Conservation (phyloP, 2,329 filamentous ascomycete species). For the Parastagonospora avenae region DNA sequence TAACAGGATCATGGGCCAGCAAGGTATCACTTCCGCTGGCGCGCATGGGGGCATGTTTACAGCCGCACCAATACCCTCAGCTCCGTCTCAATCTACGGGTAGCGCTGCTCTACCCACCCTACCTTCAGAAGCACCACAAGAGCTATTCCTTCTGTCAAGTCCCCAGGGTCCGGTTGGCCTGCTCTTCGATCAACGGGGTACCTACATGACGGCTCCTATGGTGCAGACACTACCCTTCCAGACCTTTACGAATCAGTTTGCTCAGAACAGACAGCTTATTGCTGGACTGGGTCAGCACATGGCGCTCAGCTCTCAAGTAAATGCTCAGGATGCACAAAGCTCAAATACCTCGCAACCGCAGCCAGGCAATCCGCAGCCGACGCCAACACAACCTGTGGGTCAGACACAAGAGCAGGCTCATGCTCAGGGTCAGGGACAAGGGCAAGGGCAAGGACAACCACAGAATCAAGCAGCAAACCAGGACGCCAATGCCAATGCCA, state of each 20-base stretch:
- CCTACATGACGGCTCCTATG: slow-evolving; percentile 41
- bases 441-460: slow-evolving; percentile 16
- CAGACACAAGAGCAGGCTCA: slow-evolving; percentile 14
- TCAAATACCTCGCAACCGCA: slow-evolving; percentile 18
- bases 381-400: slow-evolving; percentile 19
- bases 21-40: not conserved
- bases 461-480: slow-evolving; percentile 13
- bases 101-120: slow-evolving; percentile 11
- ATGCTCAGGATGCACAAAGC: not conserved
- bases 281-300: slow-evolving; percentile 39
- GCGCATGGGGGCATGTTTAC: slow-evolving; percentile 2
- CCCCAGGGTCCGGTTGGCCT: slow-evolving; percentile 45
- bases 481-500: slow-evolving; percentile 10
- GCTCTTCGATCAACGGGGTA: slow-evolving; percentile 43
- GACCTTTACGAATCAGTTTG: slow-evolving; percentile 41
- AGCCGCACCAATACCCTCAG: slow-evolving; percentile 5
- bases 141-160: slow-evolving; percentile 44
- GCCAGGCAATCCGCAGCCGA: slow-evolving; percentile 22
- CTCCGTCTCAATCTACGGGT: slow-evolving; percentile 10
- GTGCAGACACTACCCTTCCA: slow-evolving; percentile 34
- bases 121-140: slow-evolving; percentile 23
- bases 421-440: slow-evolving; percentile 4
- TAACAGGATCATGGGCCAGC: slow-evolving; percentile 25
- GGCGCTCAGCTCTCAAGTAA: slow-evolving; percentile 17
- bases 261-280: slow-evolving; percentile 39